Evolutionary conservation across 2,329 filamentous ascomycete species (phyloP), one percentile per base, ranked within the genome.

Genomic region (Colletotrichum sp.): DNA sequence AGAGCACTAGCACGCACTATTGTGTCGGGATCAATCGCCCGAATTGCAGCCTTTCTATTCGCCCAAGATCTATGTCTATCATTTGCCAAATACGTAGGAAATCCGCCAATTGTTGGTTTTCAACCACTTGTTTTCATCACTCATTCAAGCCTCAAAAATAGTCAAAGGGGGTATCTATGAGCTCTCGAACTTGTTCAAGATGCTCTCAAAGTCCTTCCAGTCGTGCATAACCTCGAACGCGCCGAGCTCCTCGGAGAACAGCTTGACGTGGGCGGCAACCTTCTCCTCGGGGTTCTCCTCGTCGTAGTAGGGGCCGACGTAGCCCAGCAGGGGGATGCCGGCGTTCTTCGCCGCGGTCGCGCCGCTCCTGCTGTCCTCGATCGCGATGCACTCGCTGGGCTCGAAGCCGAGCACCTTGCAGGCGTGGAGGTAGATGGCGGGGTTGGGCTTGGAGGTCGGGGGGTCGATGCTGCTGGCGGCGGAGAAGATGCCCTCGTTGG

Each of bases 311-410:
- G 94, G 94, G 48, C 96, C 96, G 43, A 97, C 94, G 85, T 98
- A 98, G 72, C 93, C 96, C 80, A 98, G 92, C 77, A 94, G 92
- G 76, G 92, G 93, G 81, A 98, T 97, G 65, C 92, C 92, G n/a
- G 96, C 95, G 76, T 94, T 90, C 81, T 93, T 92, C 75, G 84
- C 89, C 78, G 94, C 95, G 72, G 94, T 91, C 48, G 95, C 94
- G 77, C 96, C 96, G 79, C 93, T 95, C 90, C 94, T 95, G 89
- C 93, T 95, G 88, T 98, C 96, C 89, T 98, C 96, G 75, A 98
- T 91, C 26, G 96, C 94, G 39, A 98, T 89, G 78, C 91, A 93
- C 88, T 98, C 93, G 65, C 87, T 87, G 3, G 95, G 88, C 81
- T 90, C 91, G 86, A 94, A 94, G 76, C 93, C 93, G 66, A 98